Percentiles rank a stretch among this genome's conserved stretches.
These are phyloP conservation scores for Xylaria intraflava DNA, from an alignment of 495 filamentous ascomycete genomes.

Conservation along the genomic window DNA sequence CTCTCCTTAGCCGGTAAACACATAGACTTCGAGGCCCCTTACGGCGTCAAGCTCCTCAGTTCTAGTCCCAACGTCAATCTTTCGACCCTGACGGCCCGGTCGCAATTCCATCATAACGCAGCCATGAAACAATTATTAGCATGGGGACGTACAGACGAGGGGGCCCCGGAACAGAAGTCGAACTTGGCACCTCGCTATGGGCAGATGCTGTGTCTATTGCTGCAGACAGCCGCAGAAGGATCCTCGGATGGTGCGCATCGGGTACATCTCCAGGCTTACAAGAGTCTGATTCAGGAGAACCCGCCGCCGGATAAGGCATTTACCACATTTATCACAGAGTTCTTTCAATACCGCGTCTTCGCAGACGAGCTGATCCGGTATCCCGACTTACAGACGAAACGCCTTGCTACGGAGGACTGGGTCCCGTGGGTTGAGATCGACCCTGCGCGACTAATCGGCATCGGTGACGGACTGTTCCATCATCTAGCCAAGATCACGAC, in stretches of 20 bases:
- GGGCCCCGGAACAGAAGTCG: conserved; percentile 36
- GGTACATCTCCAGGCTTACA: conserved; percentile 71
- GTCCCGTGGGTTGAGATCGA: conserved; percentile 66
- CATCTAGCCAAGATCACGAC: conserved; percentile 75
- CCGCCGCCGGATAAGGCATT: conserved; percentile 58
- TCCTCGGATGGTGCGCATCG: conserved; percentile 72
- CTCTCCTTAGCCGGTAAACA: conserved; percentile 82
- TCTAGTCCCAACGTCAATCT: conserved; percentile 36
- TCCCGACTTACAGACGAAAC: conserved; percentile 46
- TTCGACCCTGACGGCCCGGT: conserved; percentile 38
- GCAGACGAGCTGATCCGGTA: conserved; percentile 72
- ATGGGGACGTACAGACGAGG: conserved; percentile 34
- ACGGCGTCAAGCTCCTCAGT: conserved; percentile 40
- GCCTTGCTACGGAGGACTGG: conserved; percentile 53
- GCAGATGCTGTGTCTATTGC: conserved; percentile 70
- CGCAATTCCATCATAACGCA: conserved; percentile 53
- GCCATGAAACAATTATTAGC: conserved; percentile 53
- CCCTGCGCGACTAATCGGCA: conserved; percentile 71
- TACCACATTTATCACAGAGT: conserved; percentile 77
- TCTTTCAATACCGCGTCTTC: conserved; percentile 87
- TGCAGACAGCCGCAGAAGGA: conserved; percentile 75
- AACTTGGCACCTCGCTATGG: conserved; percentile 62
- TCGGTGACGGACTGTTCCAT: conserved; percentile 78
- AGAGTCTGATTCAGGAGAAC: conserved; percentile 58
- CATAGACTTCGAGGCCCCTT: conserved; percentile 51